phyloP scores from a whole-genome alignment of 768 basidiomycete genomes.

The Mrakia hoshinonis region DNA sequence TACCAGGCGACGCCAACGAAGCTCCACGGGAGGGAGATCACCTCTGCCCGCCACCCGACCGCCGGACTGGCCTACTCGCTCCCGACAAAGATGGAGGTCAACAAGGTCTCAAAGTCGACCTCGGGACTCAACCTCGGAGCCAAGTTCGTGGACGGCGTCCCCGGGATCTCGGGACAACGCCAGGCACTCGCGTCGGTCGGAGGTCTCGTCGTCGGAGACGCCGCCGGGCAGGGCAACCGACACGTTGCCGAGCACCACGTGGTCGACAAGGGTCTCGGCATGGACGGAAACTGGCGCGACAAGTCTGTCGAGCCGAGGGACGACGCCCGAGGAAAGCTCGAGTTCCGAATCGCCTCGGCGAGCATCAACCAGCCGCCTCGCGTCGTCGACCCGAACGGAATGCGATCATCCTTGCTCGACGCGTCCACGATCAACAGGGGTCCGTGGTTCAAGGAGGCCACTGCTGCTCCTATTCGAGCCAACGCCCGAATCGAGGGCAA shows the following conservation, averaged over 20 bases:
- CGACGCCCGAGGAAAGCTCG: neutral
- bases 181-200: neutral
- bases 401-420: neutral
- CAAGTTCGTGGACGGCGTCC: neutral
- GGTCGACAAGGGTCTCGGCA: neutral
- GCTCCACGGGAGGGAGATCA: neutral
- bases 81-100: conserved; percentile 20
- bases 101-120: neutral
- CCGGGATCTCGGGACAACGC: neutral
- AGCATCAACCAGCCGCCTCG: conserved; percentile 3
- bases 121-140: conserved; percentile 16
- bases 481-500: neutral
- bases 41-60: conserved; percentile 19
- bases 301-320: neutral
- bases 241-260: neutral
- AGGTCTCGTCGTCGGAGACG: conserved; percentile 11
- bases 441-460: neutral
- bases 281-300: conserved; percentile 1
- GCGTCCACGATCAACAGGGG: neutral
- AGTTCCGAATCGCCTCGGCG: neutral
- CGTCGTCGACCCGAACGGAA: neutral
- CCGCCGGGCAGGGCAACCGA: neutral
- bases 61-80: conserved; percentile 26
- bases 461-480: neutral
- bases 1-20: neutral